Evolutionary conservation across 352 stramenopile species (phyloP), one percentile per base, ranked within the genome.

Genomic region (Phytophthora citrophthora): DNA sequence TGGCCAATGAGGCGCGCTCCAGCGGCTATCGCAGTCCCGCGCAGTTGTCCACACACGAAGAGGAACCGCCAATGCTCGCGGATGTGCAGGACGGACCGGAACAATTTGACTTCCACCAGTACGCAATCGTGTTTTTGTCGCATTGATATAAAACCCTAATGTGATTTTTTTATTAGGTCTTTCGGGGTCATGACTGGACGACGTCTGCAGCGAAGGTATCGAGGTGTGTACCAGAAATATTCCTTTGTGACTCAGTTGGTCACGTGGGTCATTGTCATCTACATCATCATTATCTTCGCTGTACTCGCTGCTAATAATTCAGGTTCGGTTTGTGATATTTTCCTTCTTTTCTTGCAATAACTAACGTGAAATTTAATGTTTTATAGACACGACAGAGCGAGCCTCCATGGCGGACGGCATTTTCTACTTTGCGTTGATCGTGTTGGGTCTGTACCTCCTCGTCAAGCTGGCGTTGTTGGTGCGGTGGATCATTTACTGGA

Each of bases 401-500:
- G 54, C 48, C 38, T 72, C 66, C 1, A 56, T 70, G 10, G 81
- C 74, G 0, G 65, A 86, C 46, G 71, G 74, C 12, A 24, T 86
- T n/a, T 91, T 91, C 58, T 77, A 82, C 39, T 67, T 86, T 31
- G 61, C 74, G 8, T 18, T 79, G 1, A 64, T 87, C 23, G 29
- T 87, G 5, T 29, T 90, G 2, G 68, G 72, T 2, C 54, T 91
- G 34, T 91, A 93, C 55, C 40, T 93, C 24, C 76, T 95, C 15
- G 81, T 90, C 1, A 74, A 88, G 45, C 62, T 95, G 32, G 74
- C 83, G 15, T 50, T 95, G 41, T 68, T 96, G 20, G 84, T 94
- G 43, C 84, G 86, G 45, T 94, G 89, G 87, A 66, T 96, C 44
- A 70, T 96, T 23, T 96, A 95, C 66, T 94, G 79, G 77, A 74